A percentile compares a stretch with the other conserved stretches of the same genome.
These are phyloP conservation scores for Cymbopogon flexuosus DNA, from an alignment of 202 grass and related monocot species.

Conservation along the genomic window DNA sequence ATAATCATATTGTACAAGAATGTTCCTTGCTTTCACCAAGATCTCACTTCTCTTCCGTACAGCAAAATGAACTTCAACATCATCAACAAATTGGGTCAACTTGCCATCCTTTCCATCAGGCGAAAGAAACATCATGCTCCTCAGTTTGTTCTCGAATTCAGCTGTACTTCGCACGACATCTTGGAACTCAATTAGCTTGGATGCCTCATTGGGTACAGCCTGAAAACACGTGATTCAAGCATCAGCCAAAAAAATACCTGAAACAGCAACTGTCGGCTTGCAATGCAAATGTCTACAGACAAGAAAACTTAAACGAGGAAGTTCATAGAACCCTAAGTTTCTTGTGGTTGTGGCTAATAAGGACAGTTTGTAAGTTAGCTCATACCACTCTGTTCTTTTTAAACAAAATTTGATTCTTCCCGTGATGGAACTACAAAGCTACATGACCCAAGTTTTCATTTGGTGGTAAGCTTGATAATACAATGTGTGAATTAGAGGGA, in stretches of 20 bases:
- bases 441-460: not conserved
- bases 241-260: not conserved
- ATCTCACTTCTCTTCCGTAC: constrained; percentile 81
- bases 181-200: constrained; percentile 85
- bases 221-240: constrained; percentile 44
- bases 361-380: not conserved
- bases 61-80: constrained; percentile 99
- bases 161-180: constrained; percentile 69
- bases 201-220: constrained; percentile 84
- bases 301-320: not conserved
- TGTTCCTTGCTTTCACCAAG: constrained; percentile 72
- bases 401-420: not conserved
- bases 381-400: not conserved
- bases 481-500: not conserved
- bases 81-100: constrained; percentile 80
- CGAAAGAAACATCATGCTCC: constrained; percentile 70
- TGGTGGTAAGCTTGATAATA: not conserved
- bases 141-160: constrained; percentile 73
- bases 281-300: not conserved
- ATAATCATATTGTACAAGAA: constrained; percentile 75
- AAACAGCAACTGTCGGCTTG: not conserved
- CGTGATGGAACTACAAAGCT: not conserved
- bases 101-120: constrained; percentile 68
- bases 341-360: not conserved
- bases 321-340: not conserved